A percentile compares a stretch with the other conserved stretches of the same genome.
Evolutionary conservation across 2,329 filamentous ascomycete genomes (phyloP).

Genomic region (Fusarium illudens): DNA sequence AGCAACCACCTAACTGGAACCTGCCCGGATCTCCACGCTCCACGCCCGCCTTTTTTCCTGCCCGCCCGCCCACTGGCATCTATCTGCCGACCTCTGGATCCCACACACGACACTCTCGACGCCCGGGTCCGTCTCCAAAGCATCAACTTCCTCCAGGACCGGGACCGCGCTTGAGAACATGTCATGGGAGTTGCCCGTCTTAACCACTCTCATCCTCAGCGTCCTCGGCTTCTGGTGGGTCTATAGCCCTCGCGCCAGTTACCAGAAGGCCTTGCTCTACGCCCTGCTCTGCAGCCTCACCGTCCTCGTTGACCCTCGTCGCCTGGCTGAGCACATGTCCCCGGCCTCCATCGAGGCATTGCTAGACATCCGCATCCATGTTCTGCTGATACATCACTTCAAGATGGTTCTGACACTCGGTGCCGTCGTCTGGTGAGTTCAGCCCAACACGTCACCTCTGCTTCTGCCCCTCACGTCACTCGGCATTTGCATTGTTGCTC

Average conservation of each 20-base stretch:
- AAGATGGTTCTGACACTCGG: slow-evolving; percentile 64
- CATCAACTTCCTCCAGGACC: slow-evolving; percentile 34
- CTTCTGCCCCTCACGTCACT: not conserved
- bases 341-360: slow-evolving; percentile 45
- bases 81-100: slow-evolving; percentile 37
- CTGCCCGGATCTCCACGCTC: slow-evolving; percentile 11
- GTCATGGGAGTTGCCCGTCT: slow-evolving; percentile 54
- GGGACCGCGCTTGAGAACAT: slow-evolving; percentile 51
- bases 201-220: slow-evolving; percentile 52
- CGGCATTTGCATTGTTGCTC: not conserved
- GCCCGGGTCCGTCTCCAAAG: slow-evolving; percentile 36
- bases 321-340: slow-evolving; percentile 43
- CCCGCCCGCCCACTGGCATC: slow-evolving; percentile 41
- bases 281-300: slow-evolving; percentile 45
- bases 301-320: slow-evolving; percentile 47
- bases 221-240: slow-evolving; percentile 51
- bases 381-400: slow-evolving; percentile 58
- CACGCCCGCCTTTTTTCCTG: slow-evolving; percentile 42
- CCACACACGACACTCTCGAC: slow-evolving; percentile 35
- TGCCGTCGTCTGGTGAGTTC: slow-evolving; percentile 62
- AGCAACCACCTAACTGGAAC: slow-evolving; percentile 9
- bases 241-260: slow-evolving; percentile 45
- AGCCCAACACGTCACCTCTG: not conserved
- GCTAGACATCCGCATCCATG: slow-evolving; percentile 56
- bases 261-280: slow-evolving; percentile 46